phyloP scores from a whole-genome alignment of 2,329 filamentous ascomycete genomes.

The Sporothrix sp. region DNA sequence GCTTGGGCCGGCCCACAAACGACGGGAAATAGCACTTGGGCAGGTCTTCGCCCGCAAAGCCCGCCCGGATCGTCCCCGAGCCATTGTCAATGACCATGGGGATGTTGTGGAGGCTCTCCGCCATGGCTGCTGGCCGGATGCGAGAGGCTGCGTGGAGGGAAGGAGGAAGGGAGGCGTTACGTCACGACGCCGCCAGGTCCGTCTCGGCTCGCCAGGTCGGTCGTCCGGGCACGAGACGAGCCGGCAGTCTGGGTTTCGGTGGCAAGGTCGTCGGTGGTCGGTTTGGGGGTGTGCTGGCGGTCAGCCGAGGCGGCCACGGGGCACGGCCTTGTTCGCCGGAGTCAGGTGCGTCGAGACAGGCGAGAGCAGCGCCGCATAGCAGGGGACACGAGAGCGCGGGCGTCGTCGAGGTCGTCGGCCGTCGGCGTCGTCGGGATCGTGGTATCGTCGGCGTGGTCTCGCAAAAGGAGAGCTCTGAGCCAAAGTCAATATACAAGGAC shows the following conservation, averaged over 20 bases:
- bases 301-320: constrained; percentile 13
- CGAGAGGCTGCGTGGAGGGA: background rate
- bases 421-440: constrained; percentile 5
- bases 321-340: constrained; percentile 8
- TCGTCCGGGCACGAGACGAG: background rate
- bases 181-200: no score
- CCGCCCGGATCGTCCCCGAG: constrained; percentile 92
- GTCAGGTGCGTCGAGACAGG: background rate
- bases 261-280: no score
- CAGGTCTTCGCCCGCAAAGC: constrained; percentile 90
- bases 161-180: background rate
- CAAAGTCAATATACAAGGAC: constrained; percentile 9
- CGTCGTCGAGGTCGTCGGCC: background rate
- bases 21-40: constrained; percentile 97
- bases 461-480: constrained; percentile 2
- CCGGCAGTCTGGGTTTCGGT: no score
- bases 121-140: constrained; percentile 40
- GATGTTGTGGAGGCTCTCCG: constrained; percentile 76
- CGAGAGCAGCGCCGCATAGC: background rate
- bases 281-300: no score
- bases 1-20: constrained; percentile 92
- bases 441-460: background rate
- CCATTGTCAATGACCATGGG: constrained; percentile 99
- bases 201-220: no score
- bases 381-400: background rate